Evolutionary conservation across 2,329 filamentous ascomycete species (phyloP).

Genomic region (Chaetomium sp.): DNA sequence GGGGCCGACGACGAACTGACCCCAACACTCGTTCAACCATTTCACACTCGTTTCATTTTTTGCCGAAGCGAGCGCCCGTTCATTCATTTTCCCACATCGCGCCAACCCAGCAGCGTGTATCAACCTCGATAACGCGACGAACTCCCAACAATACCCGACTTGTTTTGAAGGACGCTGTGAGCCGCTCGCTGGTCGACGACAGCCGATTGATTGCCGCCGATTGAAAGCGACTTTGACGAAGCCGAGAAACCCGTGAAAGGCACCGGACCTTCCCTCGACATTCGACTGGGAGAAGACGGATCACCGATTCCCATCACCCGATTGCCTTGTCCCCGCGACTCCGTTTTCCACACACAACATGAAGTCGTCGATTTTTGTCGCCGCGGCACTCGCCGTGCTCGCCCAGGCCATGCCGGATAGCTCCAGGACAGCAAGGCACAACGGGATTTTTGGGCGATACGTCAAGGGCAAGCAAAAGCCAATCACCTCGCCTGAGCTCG

Average conservation of each 20-base stretch:
- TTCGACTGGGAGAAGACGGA: no score
- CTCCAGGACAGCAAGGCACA: neutral
- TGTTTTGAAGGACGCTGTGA: constrained; percentile 18
- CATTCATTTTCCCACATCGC: constrained; percentile 1
- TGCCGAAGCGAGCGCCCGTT: neutral
- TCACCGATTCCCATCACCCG: no score
- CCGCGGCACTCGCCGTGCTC: constrained; percentile 13
- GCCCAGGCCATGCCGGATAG: constrained; percentile 12
- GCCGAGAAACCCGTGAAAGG: neutral
- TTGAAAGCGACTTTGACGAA: neutral
- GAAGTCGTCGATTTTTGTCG: constrained; percentile 18
- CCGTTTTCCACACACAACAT: constrained; percentile 6
- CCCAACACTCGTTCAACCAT: constrained; percentile 14
- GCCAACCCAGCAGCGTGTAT: no score
- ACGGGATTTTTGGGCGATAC: neutral
- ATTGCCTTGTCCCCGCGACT: neutral
- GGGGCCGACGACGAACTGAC: neutral
- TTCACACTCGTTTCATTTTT: constrained; percentile 13
- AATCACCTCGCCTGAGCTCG: constrained; percentile 30
- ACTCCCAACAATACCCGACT: neutral
- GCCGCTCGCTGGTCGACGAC: constrained; percentile 11
- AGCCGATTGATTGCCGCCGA: constrained; percentile 4
- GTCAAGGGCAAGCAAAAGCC: constrained; percentile 31
- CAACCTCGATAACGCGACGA: no score
- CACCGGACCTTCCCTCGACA: neutral